Evolutionary conservation across 306 rosid genomes (phyloP).

Genomic region (Casuarina cunninghamiana): DNA sequence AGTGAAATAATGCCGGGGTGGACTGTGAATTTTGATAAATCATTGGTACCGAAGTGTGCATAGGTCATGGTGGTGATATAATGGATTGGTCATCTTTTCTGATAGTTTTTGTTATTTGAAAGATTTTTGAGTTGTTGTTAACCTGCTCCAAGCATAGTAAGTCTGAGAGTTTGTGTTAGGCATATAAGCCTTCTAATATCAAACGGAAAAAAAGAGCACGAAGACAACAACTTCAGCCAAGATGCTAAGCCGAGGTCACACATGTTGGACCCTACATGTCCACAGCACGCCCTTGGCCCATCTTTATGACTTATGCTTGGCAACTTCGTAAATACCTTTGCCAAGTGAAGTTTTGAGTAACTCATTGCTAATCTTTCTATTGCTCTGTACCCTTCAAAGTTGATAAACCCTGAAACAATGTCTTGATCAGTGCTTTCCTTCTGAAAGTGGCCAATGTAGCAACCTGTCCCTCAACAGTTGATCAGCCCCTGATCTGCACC

Average conservation of each 20-base stretch:
- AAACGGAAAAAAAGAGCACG: not conserved
- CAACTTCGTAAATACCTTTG: not conserved
- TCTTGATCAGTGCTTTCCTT: not conserved
- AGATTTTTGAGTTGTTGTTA: not conserved
- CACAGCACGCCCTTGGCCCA: not conserved
- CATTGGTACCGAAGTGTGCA: not conserved
- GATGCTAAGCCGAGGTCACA: not conserved
- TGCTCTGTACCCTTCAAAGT: not conserved
- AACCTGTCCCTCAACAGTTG: not conserved
- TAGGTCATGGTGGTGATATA: not conserved
- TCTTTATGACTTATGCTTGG: not conserved
- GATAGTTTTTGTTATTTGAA: not conserved
- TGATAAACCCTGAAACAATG: not conserved
- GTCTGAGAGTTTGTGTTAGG: not conserved
- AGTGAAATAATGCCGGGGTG: not conserved
- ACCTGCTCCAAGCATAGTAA: not conserved
- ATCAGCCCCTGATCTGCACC: not conserved
- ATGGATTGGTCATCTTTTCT: not conserved
- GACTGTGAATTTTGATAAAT: slow-evolving; percentile 7
- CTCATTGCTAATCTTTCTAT: not conserved
- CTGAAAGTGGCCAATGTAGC: not conserved
- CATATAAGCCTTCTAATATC: not conserved
- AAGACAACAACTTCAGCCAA: not conserved
- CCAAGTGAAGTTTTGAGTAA: not conserved
- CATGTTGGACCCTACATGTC: not conserved